Conservation (phyloP, 2,329 filamentous ascomycete species). For the Fusarium musae region DNA sequence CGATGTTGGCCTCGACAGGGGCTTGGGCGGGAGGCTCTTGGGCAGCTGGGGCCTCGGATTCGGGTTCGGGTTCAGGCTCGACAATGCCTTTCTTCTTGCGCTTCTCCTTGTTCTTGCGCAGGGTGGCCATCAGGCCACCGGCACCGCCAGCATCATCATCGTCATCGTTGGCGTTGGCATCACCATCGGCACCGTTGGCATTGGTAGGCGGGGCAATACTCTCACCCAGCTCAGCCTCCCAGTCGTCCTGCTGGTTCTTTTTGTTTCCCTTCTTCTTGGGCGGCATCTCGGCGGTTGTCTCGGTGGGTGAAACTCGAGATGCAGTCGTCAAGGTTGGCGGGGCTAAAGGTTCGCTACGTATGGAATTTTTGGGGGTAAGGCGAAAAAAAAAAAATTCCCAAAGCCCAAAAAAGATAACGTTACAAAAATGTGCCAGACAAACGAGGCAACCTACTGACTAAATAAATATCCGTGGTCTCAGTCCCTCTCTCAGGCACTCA, state of each 20-base stretch:
- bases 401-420: slow-evolving; percentile 14
- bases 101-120: slow-evolving; percentile 85
- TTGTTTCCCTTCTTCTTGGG: slow-evolving; percentile 95
- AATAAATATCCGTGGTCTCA: slow-evolving; percentile 11
- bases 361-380: slow-evolving; percentile 24
- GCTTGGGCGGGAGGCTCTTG: slow-evolving; percentile 73
- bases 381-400: slow-evolving; percentile 14
- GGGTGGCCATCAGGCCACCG: slow-evolving; percentile 80
- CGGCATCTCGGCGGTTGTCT: slow-evolving; percentile 70
- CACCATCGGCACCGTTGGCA: slow-evolving; percentile 52
- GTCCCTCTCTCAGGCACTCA: slow-evolving; percentile 7
- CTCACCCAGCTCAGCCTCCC: slow-evolving; percentile 94
- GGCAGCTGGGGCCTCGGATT: slow-evolving; percentile 68
- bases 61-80: slow-evolving; percentile 63
- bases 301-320: slow-evolving; percentile 33
- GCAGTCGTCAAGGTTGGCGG: slow-evolving; percentile 33
- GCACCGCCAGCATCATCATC: slow-evolving; percentile 65
- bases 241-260: slow-evolving; percentile 85
- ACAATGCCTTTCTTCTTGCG: slow-evolving; percentile 87
- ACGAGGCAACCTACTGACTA: slow-evolving; percentile 27
- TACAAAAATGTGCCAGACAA: slow-evolving; percentile 25
- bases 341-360: slow-evolving; percentile 19
- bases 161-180: slow-evolving; percentile 62
- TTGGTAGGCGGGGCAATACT: slow-evolving; percentile 67
- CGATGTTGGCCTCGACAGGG: slow-evolving; percentile 81